Evolutionary conservation across 164 flowering plant genomes (phyloP), one percentile per base, ranked within the genome.

Genomic region (Berberis thunbergii): DNA sequence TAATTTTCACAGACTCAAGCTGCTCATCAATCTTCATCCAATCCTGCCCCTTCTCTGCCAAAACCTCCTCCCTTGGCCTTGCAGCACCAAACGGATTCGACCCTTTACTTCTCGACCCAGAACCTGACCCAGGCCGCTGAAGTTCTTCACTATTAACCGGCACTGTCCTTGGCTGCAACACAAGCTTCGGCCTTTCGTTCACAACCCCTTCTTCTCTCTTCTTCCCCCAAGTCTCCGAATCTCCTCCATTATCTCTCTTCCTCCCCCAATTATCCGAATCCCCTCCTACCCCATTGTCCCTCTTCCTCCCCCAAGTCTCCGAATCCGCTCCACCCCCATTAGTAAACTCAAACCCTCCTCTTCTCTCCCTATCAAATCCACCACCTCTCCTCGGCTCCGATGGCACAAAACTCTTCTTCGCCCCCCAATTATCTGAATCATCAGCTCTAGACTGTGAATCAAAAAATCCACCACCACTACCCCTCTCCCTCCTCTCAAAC

Each of bases 1-100:
- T 88, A 59, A 80, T 69, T 77, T 86, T 94, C 64, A 75, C 39
- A 2, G 80, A 63, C 64, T 84, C 97, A 11, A 91, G 76, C 72
- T 89, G 79, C 78, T 85, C 96, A 46, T 91, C 99, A 72, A 91
- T 81, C 80, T 89, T 83, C 86, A 87, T 95, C 88, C 85, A 84
- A 65, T 95, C 97, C 73, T 86, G 80, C 11, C 97, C 99, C 63
- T 89, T 86, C 77, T 89, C 89, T 38, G 84, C 86, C 85, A 95
- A 76, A 6, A 95, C 88, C 76, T 86, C 92, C 79, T 95, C 99
- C 70, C 99, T 85, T 0, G 99, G 99, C 74, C 97, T 80, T 1
- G 99, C 99, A n/a, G 70, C 90, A 0, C 99, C 99, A 67, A 95
- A 95, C 0, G 97, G 99, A 60, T 79, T 87, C 2, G 80, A 48